Percentiles rank a stretch among this genome's conserved stretches.
Conservation (phyloP, 2,329 filamentous ascomycete species). For the Ophiosphaerella korrae region DNA sequence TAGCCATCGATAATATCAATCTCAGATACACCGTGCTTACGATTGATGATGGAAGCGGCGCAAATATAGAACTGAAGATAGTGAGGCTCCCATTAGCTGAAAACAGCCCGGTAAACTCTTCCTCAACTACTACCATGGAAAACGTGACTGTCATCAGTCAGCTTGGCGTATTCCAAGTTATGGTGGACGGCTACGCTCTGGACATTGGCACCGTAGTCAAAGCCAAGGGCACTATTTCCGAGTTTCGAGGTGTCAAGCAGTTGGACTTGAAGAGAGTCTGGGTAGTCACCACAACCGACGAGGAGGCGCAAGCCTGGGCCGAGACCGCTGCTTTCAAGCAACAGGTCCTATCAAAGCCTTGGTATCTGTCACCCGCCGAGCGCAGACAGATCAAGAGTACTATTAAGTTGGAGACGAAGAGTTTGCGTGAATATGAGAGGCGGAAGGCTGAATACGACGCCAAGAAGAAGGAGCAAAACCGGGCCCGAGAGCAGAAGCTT, state of each 20-base stretch:
- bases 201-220: slow-evolving; percentile 59
- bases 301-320: slow-evolving; percentile 60
- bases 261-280: slow-evolving; percentile 60
- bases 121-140: slow-evolving; percentile 44
- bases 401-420: slow-evolving; percentile 48
- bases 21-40: slow-evolving; percentile 55
- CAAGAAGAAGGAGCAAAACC: slow-evolving; percentile 39
- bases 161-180: slow-evolving; percentile 49
- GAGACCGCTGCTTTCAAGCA: slow-evolving; percentile 57
- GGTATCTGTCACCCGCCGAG: slow-evolving; percentile 56
- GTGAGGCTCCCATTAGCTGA: slow-evolving; percentile 43
- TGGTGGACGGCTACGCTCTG: slow-evolving; percentile 40
- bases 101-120: slow-evolving; percentile 28
- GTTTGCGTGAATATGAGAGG: slow-evolving; percentile 39
- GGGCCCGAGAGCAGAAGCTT: slow-evolving; percentile 44
- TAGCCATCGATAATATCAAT: slow-evolving; percentile 51
- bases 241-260: slow-evolving; percentile 58
- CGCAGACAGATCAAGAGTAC: slow-evolving; percentile 49
- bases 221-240: slow-evolving; percentile 61
- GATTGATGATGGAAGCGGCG: slow-evolving; percentile 66
- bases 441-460: slow-evolving; percentile 42
- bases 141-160: slow-evolving; percentile 47
- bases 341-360: slow-evolving; percentile 58
- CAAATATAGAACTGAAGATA: slow-evolving; percentile 61
- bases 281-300: slow-evolving; percentile 56